Conservation (phyloP, 495 filamentous ascomycete genomes). For the Penicillium subrubescens region DNA sequence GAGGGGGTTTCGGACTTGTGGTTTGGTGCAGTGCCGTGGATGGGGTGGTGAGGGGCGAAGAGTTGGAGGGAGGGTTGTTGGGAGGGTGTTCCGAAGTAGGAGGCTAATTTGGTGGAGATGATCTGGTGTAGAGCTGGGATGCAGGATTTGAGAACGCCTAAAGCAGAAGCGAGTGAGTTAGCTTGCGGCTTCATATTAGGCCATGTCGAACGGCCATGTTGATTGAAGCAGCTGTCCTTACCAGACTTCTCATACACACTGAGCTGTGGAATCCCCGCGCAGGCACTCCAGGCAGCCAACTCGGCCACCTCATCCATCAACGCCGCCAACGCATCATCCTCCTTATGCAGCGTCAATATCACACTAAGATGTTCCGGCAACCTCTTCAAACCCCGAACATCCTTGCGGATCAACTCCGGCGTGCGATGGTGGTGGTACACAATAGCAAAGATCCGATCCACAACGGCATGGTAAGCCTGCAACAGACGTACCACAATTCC, state of each 20-base stretch:
- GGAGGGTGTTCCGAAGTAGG: constrained; percentile 73
- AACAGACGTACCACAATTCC: constrained; percentile 81
- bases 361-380: constrained; percentile 87
- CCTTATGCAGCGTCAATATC: constrained; percentile 73
- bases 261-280: constrained; percentile 79
- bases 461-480: constrained; percentile 73
- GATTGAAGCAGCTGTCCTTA: constrained; percentile 37
- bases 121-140: constrained; percentile 74
- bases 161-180: neutral
- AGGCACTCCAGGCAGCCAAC: constrained; percentile 86
- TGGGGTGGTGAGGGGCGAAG: constrained; percentile 69
- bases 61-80: constrained; percentile 68
- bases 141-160: constrained; percentile 84
- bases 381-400: constrained; percentile 72
- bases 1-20: constrained; percentile 41
- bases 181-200: constrained; percentile 1
- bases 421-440: constrained; percentile 92
- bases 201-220: neutral
- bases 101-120: constrained; percentile 70
- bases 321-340: constrained; percentile 71
- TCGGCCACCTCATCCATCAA: constrained; percentile 90
- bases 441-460: constrained; percentile 73
- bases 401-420: constrained; percentile 83
- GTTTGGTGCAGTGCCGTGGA: constrained; percentile 26
- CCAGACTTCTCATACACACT: constrained; percentile 92